Conservation (phyloP, 2,329 filamentous ascomycete genomes). For the Onygena corvina region DNA sequence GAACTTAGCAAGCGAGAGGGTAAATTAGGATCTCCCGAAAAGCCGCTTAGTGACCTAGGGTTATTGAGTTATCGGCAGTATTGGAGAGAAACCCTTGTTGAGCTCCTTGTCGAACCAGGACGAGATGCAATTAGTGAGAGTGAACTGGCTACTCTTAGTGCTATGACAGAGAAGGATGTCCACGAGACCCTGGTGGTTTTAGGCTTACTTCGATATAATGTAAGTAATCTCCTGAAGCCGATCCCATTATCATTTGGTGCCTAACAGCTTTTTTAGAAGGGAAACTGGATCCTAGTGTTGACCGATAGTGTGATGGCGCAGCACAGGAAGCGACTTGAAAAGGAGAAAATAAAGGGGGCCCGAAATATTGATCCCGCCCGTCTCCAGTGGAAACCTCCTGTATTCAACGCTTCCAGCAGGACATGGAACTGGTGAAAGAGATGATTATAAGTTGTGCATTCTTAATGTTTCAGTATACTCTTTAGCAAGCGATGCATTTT, state of each 20-base stretch:
- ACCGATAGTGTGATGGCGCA: slow-evolving; percentile 66
- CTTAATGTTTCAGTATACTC: background rate
- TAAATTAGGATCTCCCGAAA: slow-evolving; percentile 91
- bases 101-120: slow-evolving; percentile 63
- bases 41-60: slow-evolving; percentile 86
- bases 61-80: slow-evolving; percentile 91
- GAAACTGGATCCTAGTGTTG: slow-evolving; percentile 89
- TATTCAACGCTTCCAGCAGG: slow-evolving; percentile 76
- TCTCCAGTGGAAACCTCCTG: slow-evolving; percentile 90
- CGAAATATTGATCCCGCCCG: slow-evolving; percentile 60
- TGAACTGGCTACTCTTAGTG: slow-evolving; percentile 61
- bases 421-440: slow-evolving; percentile 79
- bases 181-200: slow-evolving; percentile 87
- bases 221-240: slow-evolving; percentile 23
- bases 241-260: background rate
- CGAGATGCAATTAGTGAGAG: slow-evolving; percentile 65
- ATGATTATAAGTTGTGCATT: background rate
- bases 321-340: slow-evolving; percentile 60
- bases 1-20: slow-evolving; percentile 90
- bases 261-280: slow-evolving; percentile 44
- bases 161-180: slow-evolving; percentile 97
- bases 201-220: slow-evolving; percentile 86
- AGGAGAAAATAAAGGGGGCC: slow-evolving; percentile 65
- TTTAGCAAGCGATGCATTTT: slow-evolving; percentile 7
- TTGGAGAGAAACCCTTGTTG: slow-evolving; percentile 91